Percentiles rank a stretch among this genome's conserved stretches.
phyloP scores from a whole-genome alignment of 371 early-diverging fungal species.

The Dichotomocladium elegans region DNA sequence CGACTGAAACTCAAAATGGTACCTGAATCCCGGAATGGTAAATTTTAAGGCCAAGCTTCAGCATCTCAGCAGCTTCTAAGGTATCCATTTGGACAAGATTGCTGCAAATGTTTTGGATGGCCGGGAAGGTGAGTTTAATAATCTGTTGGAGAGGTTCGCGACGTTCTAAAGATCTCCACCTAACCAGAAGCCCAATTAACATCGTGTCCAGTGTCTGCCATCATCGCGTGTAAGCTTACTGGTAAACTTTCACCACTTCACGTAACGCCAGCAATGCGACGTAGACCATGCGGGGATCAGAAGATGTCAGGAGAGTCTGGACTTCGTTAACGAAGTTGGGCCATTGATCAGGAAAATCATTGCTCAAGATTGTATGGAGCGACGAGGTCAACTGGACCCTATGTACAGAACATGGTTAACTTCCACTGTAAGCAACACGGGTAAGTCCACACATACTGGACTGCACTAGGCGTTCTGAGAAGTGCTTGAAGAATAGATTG shows the following conservation, averaged over 20 bases:
- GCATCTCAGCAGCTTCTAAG: constrained; percentile 77
- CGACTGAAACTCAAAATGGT: not conserved
- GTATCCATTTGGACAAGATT: constrained; percentile 54
- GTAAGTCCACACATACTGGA: constrained; percentile 56
- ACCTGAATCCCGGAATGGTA: constrained; percentile 72
- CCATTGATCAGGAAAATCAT: constrained; percentile 82
- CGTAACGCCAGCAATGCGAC: constrained; percentile 74
- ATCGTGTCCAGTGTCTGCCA: not conserved
- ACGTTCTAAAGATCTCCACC: constrained; percentile 53
- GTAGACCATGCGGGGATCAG: constrained; percentile 61
- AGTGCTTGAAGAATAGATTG: constrained; percentile 73
- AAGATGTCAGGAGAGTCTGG: constrained; percentile 58
- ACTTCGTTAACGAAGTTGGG: constrained; percentile 70
- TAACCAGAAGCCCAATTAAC: constrained; percentile 5
- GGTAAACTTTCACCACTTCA: constrained; percentile 77
- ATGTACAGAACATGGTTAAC: not conserved
- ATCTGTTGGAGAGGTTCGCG: constrained; percentile 65
- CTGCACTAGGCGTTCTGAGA: constrained; percentile 56
- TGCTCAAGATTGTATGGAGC: constrained; percentile 59
- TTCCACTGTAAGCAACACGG: not conserved
- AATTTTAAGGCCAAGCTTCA: constrained; percentile 75
- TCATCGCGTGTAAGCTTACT: constrained; percentile 44
- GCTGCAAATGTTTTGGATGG: constrained; percentile 65
- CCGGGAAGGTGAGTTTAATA: constrained; percentile 69
- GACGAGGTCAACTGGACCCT: constrained; percentile 75